A percentile compares a stretch with the other conserved stretches of the same genome.
Evolutionary conservation across 257 asterid species (phyloP).

Genomic region (Marsdenia floribunda): DNA sequence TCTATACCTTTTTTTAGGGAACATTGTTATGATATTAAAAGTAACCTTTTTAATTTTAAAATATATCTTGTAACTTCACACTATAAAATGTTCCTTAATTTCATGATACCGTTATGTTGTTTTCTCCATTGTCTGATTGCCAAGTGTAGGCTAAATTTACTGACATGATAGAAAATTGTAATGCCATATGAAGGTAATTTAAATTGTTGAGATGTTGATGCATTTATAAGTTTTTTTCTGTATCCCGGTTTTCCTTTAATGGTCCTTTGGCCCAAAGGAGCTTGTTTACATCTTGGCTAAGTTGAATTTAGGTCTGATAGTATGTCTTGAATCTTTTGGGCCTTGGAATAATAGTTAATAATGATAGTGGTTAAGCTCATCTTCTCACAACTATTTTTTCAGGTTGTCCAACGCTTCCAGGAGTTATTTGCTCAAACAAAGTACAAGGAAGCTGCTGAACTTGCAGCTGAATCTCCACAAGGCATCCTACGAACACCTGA

Average conservation of each 20-base stretch:
- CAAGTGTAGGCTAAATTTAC: background rate
- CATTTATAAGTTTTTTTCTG: background rate
- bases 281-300: background rate
- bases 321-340: background rate
- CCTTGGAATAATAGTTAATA: background rate
- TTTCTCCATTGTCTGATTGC: background rate
- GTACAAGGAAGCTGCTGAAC: slow-evolving; percentile 99
- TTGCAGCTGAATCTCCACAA: slow-evolving; percentile 99
- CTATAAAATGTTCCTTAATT: too few species aligned
- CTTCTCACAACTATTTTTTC: slow-evolving; percentile 12
- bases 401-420: slow-evolving; percentile 99
- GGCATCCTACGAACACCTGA: slow-evolving; percentile 97
- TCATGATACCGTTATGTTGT: background rate
- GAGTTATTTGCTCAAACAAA: slow-evolving; percentile 98
- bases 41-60: background rate
- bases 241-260: background rate
- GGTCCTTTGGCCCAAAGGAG: background rate
- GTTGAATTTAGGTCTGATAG: background rate
- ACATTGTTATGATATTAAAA: background rate
- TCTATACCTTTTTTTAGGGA: background rate
- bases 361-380: background rate
- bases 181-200: background rate
- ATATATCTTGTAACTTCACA: background rate
- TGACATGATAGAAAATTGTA: background rate
- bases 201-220: background rate